A percentile compares a stretch with the other conserved stretches of the same genome.
phyloP scores from a whole-genome alignment of 208 protist genomes.

The Acanthamoeba quina region DNA sequence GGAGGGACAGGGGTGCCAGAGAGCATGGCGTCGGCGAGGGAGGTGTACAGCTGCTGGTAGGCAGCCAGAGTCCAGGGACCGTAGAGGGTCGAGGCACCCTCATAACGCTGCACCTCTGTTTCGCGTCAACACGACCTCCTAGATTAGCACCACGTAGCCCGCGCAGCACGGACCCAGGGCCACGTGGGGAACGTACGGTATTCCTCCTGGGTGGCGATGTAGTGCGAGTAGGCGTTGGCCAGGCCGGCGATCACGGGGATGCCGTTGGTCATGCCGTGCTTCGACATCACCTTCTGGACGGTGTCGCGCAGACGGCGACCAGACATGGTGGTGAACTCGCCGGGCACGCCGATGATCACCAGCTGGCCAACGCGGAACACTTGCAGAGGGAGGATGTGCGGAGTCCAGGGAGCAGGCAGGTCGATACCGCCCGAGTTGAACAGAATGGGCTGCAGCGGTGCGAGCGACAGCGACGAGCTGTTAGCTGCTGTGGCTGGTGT shows the following conservation, averaged over 20 bases:
- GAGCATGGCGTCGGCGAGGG: conserved; percentile 73
- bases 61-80: conserved; percentile 81
- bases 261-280: conserved; percentile 58
- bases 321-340: conserved; percentile 87
- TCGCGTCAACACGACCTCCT: neutral
- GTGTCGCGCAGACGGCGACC: conserved; percentile 81
- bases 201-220: conserved; percentile 78
- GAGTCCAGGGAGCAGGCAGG: conserved; percentile 80
- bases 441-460: conserved; percentile 78
- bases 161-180: neutral
- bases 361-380: conserved; percentile 83
- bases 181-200: conserved; percentile 31
- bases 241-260: conserved; percentile 75
- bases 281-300: conserved; percentile 26
- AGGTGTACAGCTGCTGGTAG: conserved; percentile 80
- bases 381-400: conserved; percentile 82
- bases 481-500: neutral
- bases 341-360: conserved; percentile 82
- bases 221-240: conserved; percentile 75
- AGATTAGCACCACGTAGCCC: neutral
- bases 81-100: conserved; percentile 84
- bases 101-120: conserved; percentile 80
- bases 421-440: conserved; percentile 81
- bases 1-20: conserved; percentile 3
- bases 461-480: neutral